Percentiles rank a stretch among this genome's conserved stretches.
phyloP scores from a whole-genome alignment of 192 early-diverging fungal genomes.

The Coemansia sp. region DNA sequence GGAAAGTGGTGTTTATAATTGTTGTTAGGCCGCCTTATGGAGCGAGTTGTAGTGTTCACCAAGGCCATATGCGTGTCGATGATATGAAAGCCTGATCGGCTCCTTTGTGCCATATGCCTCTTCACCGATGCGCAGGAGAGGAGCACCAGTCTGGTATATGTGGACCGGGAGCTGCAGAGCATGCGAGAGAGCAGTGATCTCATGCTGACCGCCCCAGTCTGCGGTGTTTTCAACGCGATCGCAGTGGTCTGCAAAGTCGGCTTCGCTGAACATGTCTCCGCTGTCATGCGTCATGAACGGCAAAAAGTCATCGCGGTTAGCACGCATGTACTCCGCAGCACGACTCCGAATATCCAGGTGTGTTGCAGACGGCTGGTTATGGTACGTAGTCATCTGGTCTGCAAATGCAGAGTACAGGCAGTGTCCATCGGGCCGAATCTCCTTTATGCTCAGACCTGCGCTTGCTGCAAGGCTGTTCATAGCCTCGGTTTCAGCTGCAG shows the following conservation, averaged over 20 bases:
- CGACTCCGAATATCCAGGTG: conserved; percentile 69
- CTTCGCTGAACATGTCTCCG: conserved; percentile 72
- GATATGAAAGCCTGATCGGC: conserved; percentile 79
- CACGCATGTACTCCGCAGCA: conserved; percentile 79
- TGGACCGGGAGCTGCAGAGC: conserved; percentile 74
- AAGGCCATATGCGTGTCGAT: conserved; percentile 87
- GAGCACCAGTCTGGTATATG: conserved; percentile 81
- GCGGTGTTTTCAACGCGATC: conserved; percentile 75
- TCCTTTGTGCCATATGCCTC: conserved; percentile 60
- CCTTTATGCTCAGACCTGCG: conserved; percentile 64
- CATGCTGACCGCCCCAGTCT: conserved; percentile 92
- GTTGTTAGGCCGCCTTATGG: conserved; percentile 17
- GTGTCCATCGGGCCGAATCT: conserved; percentile 88
- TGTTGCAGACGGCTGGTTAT: conserved; percentile 45
- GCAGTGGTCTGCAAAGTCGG: conserved; percentile 78
- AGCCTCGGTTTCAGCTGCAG: conserved; percentile 67
- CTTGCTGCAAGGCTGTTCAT: conserved; percentile 60
- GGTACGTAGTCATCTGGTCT: conserved; percentile 69
- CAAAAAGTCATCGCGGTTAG: conserved; percentile 82
- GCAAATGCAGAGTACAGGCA: conserved; percentile 91
- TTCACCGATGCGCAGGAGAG: conserved; percentile 78
- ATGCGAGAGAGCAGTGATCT: conserved; percentile 81
- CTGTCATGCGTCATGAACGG: conserved; percentile 81
- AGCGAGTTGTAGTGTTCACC: conserved; percentile 98
- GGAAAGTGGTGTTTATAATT: background rate